Percentiles rank a stretch among this genome's conserved stretches.
phyloP scores from a whole-genome alignment of 148 eudicot species.

The Nyssa sinensis region DNA sequence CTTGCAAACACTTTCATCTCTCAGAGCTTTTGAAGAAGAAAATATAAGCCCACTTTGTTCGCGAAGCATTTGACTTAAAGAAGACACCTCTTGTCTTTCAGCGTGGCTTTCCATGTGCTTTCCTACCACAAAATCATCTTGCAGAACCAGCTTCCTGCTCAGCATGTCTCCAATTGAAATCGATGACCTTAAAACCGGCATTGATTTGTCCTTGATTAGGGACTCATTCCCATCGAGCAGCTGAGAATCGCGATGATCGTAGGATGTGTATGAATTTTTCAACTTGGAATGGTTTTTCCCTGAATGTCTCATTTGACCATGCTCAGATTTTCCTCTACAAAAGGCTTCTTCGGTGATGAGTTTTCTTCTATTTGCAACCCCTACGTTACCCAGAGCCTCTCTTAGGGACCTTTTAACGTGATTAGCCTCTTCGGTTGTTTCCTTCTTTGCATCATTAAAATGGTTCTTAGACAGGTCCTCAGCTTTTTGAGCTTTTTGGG shows the following conservation, averaged over 20 bases:
- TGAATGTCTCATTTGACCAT: conserved; percentile 10
- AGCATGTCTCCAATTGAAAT: conserved; percentile 71
- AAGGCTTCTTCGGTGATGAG: conserved; percentile 22
- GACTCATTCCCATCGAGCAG: conserved; percentile 30
- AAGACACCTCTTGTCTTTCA: conserved; percentile 47
- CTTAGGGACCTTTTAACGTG: conserved; percentile 18
- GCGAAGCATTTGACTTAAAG: conserved; percentile 58
- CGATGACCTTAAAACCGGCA: conserved; percentile 37
- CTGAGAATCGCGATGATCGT: conserved; percentile 28
- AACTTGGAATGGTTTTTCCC: conserved; percentile 20
- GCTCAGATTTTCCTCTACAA: conserved; percentile 18
- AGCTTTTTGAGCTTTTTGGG: conserved; percentile 51
- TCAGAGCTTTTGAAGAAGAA: conserved; percentile 35
- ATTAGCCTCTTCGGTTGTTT: conserved; percentile 22
- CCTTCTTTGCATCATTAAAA: too few relatives aligned
- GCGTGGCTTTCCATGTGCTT: conserved; percentile 26
- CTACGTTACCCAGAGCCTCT: conserved; percentile 28
- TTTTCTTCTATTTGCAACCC: conserved; percentile 23
- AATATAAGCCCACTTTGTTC: conserved; percentile 55
- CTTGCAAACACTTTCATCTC: conserved; percentile 38
- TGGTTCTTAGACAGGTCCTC: conserved; percentile 42
- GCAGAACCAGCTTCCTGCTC: conserved; percentile 58
- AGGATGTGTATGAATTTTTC: conserved; percentile 36
- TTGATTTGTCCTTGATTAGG: conserved; percentile 22
- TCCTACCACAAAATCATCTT: conserved; percentile 53